These are phyloP conservation scores for Penicillium sp. DNA, from an alignment of 2,329 filamentous ascomycete species.

Conservation along the genomic window DNA sequence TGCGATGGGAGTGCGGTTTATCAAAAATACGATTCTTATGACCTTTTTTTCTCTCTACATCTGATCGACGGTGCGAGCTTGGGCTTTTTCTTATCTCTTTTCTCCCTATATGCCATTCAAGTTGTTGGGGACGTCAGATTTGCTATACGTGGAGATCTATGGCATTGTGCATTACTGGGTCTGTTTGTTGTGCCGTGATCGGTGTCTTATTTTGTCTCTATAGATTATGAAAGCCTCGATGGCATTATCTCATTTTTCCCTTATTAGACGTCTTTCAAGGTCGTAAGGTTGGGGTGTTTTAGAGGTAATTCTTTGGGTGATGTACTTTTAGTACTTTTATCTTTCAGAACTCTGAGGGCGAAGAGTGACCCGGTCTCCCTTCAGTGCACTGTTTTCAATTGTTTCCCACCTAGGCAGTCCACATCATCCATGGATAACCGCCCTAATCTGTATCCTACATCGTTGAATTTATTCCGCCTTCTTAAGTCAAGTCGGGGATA, in stretches of 20 bases:
- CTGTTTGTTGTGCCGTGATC: not conserved
- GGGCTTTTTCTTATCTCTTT: not conserved
- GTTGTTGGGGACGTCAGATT: not conserved
- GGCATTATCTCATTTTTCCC: not conserved
- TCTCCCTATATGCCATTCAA: constrained; percentile 3
- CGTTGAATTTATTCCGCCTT: too few relatives aligned
- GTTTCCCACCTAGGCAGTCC: too few relatives aligned
- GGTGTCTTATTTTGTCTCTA: not conserved
- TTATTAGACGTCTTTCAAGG: not conserved
- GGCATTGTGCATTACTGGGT: constrained; percentile 2
- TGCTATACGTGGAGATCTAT: not conserved
- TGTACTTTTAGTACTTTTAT: too few relatives aligned
- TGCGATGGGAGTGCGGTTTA: constrained; percentile 18
- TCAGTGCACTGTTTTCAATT: too few relatives aligned
- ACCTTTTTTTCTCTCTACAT: constrained; percentile 10
- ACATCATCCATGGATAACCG: too few relatives aligned
- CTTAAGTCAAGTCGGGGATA: too few relatives aligned
- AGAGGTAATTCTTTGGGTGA: not conserved
- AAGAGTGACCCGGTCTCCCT: too few relatives aligned
- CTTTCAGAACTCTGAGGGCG: too few relatives aligned
- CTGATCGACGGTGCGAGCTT: not conserved
- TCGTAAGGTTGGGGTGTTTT: not conserved
- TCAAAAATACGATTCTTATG: constrained; percentile 26
- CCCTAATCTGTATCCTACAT: too few relatives aligned
- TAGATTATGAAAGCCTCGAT: not conserved